These are phyloP conservation scores for Neodidymelliopsis sp. DNA, from an alignment of 2,329 filamentous ascomycete genomes.

Conservation along the genomic window DNA sequence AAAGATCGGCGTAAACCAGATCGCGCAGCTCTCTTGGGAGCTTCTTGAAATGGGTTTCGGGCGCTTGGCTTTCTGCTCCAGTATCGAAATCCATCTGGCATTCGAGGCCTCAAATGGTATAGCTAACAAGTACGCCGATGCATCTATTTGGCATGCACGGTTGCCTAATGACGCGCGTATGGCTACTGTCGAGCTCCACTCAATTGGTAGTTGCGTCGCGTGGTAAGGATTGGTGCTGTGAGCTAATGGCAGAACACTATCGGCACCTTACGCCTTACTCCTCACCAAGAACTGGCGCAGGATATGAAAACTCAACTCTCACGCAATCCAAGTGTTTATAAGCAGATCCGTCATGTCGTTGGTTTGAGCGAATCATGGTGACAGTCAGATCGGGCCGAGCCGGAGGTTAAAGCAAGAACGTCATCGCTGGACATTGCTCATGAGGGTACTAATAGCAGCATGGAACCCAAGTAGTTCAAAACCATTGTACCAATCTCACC, in stretches of 20 bases:
- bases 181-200: too few relatives aligned
- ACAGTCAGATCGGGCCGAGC: constrained; percentile 9
- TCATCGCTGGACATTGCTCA: constrained; percentile 13
- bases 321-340: constrained; percentile 18
- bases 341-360: constrained; percentile 3
- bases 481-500: not conserved
- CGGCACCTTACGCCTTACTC: not conserved
- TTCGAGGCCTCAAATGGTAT: too few relatives aligned
- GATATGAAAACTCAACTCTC: not conserved
- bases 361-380: constrained; percentile 7
- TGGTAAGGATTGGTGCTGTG: not conserved
- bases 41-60: constrained; percentile 4
- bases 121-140: too few relatives aligned
- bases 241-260: not conserved
- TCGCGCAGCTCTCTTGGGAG: constrained; percentile 32
- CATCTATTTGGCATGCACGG: not conserved
- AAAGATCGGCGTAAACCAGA: constrained; percentile 23
- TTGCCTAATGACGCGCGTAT: constrained; percentile 10
- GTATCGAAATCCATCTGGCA: not conserved
- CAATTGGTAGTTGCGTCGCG: not conserved
- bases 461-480: not conserved
- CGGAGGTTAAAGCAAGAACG: constrained; percentile 4
- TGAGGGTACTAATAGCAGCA: constrained; percentile 14
- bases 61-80: not conserved
- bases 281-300: not conserved